Evolutionary conservation across 2,329 filamentous ascomycete species (phyloP).

Genomic region (Aspergillus sojae): DNA sequence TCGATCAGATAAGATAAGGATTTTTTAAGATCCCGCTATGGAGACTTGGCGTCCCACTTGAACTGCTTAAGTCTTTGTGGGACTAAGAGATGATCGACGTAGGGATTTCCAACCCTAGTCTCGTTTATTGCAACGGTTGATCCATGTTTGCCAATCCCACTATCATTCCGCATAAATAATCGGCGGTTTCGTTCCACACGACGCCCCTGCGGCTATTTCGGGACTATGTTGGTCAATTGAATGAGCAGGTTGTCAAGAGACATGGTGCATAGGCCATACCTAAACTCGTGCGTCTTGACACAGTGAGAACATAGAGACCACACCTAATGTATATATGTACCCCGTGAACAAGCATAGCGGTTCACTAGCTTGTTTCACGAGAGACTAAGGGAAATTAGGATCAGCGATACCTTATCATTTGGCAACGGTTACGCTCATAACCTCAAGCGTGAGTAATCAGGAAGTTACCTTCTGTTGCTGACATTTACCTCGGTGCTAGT

Average conservation of each 20-base stretch:
- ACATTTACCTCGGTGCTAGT: background rate
- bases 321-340: background rate
- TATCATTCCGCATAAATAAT: background rate
- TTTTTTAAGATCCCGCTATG: background rate
- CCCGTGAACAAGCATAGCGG: background rate
- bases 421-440: background rate
- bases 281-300: background rate
- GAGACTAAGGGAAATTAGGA: background rate
- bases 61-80: background rate
- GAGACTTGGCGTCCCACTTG: background rate
- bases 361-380: background rate
- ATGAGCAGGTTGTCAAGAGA: background rate
- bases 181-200: background rate
- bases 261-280: background rate
- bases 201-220: background rate
- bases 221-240: background rate
- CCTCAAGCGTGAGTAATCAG: background rate
- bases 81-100: background rate
- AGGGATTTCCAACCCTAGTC: background rate
- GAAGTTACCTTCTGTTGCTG: background rate
- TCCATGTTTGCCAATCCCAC: background rate
- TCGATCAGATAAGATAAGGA: constrained; percentile 1
- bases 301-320: background rate
- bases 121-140: background rate
- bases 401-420: background rate